Evolutionary conservation across 805 yeast species (phyloP).

Genomic region (Sugiyamaella valdiviana): DNA sequence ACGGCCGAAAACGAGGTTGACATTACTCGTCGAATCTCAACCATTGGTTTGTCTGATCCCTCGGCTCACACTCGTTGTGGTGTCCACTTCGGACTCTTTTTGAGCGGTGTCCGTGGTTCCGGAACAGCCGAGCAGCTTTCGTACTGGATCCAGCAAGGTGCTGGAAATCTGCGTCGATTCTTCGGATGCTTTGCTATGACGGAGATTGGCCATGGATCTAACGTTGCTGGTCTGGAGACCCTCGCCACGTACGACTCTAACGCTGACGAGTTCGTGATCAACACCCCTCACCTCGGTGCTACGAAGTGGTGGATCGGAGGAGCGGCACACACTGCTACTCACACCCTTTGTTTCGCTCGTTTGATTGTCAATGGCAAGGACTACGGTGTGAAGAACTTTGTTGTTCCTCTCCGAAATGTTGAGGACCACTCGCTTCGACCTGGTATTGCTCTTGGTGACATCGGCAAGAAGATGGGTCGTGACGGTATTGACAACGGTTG

Average conservation of each 20-base stretch:
- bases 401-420: conserved; percentile 81
- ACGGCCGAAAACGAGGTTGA: conserved; percentile 11
- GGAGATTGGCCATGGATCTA: conserved; percentile 86
- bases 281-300: conserved; percentile 87
- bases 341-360: conserved; percentile 74
- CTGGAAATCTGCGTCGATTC: conserved; percentile 30
- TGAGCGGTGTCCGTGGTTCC: conserved; percentile 74
- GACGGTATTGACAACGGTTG: conserved; percentile 95
- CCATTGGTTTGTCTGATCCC: conserved; percentile 50
- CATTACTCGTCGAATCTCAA: conserved; percentile 24
- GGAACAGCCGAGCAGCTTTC: conserved; percentile 78
- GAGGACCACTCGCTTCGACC: conserved; percentile 60
- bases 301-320: conserved; percentile 99
- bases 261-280: conserved; percentile 61
- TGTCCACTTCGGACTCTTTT: conserved; percentile 78
- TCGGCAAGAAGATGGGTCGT: conserved; percentile 92
- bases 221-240: conserved; percentile 89
- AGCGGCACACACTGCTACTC: conserved; percentile 93
- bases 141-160: conserved; percentile 67
- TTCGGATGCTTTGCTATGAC: conserved; percentile 93
- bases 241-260: conserved; percentile 71
- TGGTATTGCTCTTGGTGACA: conserved; percentile 81
- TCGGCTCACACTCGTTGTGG: conserved; percentile 75
- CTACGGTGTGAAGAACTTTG: conserved; percentile 86
- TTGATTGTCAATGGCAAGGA: conserved; percentile 74